Conservation (phyloP, 805 yeast species). For the Candida orba region DNA sequence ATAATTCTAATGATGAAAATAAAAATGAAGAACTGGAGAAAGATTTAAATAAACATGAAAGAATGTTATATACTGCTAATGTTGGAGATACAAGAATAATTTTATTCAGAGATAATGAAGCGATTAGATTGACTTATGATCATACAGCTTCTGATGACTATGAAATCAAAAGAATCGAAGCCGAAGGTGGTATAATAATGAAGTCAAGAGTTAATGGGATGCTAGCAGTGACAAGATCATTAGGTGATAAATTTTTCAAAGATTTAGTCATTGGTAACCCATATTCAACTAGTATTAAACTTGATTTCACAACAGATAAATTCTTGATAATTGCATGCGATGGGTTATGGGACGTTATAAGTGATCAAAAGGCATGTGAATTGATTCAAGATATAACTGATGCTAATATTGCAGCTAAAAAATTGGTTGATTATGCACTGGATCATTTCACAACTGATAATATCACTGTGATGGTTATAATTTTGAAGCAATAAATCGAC, state of each 20-base stretch:
- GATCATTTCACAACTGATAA: slow-evolving; percentile 81
- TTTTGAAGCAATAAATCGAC: slow-evolving; percentile 17
- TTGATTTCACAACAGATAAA: slow-evolving; percentile 52
- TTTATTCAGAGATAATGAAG: slow-evolving; percentile 63
- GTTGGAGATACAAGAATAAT: slow-evolving; percentile 92
- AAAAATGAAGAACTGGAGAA: neutral
- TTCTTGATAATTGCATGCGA: slow-evolving; percentile 90
- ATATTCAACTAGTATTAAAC: slow-evolving; percentile 81
- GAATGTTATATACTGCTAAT: slow-evolving; percentile 88
- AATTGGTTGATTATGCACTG: slow-evolving; percentile 66
- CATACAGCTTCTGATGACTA: slow-evolving; percentile 82
- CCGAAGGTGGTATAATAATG: slow-evolving; percentile 80
- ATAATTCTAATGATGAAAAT: neutral
- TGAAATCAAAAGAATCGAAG: slow-evolving; percentile 69
- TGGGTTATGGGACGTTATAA: slow-evolving; percentile 93
- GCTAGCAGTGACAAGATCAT: slow-evolving; percentile 86
- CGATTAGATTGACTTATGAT: slow-evolving; percentile 80
- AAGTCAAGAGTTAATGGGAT: slow-evolving; percentile 93
- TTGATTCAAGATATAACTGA: slow-evolving; percentile 47
- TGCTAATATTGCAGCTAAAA: slow-evolving; percentile 61
- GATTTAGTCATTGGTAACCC: slow-evolving; percentile 85
- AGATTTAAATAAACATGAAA: slow-evolving; percentile 34
- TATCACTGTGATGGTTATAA: slow-evolving; percentile 85
- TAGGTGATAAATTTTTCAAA: slow-evolving; percentile 92
- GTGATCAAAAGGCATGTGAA: slow-evolving; percentile 79